These are phyloP conservation scores for Xylariaceae sp. DNA, from an alignment of 2,329 filamentous ascomycete genomes.

Conservation along the genomic window DNA sequence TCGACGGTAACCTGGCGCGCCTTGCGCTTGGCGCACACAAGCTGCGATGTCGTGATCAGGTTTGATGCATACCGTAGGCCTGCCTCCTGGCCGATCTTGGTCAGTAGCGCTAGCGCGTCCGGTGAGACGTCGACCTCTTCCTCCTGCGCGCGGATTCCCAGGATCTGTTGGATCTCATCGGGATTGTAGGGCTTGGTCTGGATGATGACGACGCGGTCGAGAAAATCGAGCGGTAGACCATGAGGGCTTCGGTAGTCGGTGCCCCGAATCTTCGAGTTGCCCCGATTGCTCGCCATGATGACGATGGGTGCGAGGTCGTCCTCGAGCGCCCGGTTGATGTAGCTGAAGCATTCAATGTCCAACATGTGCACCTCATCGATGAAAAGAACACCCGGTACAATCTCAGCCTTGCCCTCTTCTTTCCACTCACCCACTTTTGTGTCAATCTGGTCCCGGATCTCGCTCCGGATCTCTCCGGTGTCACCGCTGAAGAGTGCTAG, in stretches of 20 bases:
- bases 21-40: slow-evolving; percentile 84
- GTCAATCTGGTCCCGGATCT: slow-evolving; percentile 98
- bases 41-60: slow-evolving; percentile 91
- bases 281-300: slow-evolving; percentile 98
- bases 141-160: slow-evolving; percentile 90
- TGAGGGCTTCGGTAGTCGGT: slow-evolving; percentile 94
- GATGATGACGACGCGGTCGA: slow-evolving; percentile 95
- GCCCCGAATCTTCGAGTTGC: slow-evolving; percentile 87
- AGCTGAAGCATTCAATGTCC: slow-evolving; percentile 98
- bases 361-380: slow-evolving; percentile 99
- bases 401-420: slow-evolving; percentile 98
- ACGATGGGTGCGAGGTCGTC: slow-evolving; percentile 94
- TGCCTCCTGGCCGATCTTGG: slow-evolving; percentile 93
- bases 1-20: slow-evolving; percentile 82
- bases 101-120: slow-evolving; percentile 88
- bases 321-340: slow-evolving; percentile 95
- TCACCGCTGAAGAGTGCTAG: slow-evolving; percentile 96
- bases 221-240: slow-evolving; percentile 91
- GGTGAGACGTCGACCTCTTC: slow-evolving; percentile 92
- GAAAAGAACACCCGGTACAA: slow-evolving; percentile 95
- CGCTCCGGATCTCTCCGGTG: slow-evolving; percentile 95
- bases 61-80: slow-evolving; percentile 97
- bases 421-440: slow-evolving; percentile 99
- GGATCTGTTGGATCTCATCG: slow-evolving; percentile 90
- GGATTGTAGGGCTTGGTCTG: slow-evolving; percentile 84